A percentile compares a stretch with the other conserved stretches of the same genome.
Evolutionary conservation across 2,329 filamentous ascomycete species (phyloP).

Genomic region (Thyridium curvatum): DNA sequence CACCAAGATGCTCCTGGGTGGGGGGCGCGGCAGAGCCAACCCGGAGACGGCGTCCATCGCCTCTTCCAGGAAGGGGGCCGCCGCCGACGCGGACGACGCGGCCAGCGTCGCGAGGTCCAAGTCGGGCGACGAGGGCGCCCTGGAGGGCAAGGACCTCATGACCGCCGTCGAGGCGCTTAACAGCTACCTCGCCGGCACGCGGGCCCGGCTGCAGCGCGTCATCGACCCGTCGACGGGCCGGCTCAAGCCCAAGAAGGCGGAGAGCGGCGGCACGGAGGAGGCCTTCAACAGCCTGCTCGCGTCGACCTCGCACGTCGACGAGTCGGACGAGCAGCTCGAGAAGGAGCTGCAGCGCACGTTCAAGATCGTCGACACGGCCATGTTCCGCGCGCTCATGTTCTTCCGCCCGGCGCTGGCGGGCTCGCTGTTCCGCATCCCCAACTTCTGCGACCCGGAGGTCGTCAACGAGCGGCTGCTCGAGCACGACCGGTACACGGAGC

Average conservation of each 20-base stretch:
- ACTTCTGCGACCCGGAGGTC: slow-evolving; percentile 94
- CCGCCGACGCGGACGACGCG: slow-evolving; percentile 49
- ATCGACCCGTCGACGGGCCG: slow-evolving; percentile 58
- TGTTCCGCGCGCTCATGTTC: slow-evolving; percentile 95
- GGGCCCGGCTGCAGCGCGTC: slow-evolving; percentile 56
- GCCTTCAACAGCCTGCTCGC: slow-evolving; percentile 48
- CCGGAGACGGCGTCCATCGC: slow-evolving; percentile 54
- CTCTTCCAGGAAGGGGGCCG: slow-evolving; percentile 48
- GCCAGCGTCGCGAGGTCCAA: slow-evolving; percentile 43
- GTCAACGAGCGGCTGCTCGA: slow-evolving; percentile 91
- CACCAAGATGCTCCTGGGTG: slow-evolving; percentile 45
- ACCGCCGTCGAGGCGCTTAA: slow-evolving; percentile 77
- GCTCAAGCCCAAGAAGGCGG: slow-evolving; percentile 43
- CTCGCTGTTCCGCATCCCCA: slow-evolving; percentile 88
- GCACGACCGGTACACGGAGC: slow-evolving; percentile 80
- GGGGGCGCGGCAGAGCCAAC: slow-evolving; percentile 32
- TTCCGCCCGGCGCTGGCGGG: slow-evolving; percentile 78
- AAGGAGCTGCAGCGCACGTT: slow-evolving; percentile 70
- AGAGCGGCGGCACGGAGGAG: slow-evolving; percentile 38
- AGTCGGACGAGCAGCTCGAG: slow-evolving; percentile 57
- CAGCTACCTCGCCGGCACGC: slow-evolving; percentile 81
- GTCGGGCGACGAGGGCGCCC: slow-evolving; percentile 39
- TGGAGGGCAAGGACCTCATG: slow-evolving; percentile 78
- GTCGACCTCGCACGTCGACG: slow-evolving; percentile 31
- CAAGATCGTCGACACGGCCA: slow-evolving; percentile 81